Conservation (phyloP, 1,284 basidiomycete genomes). For the Microbotryum intermedium region DNA sequence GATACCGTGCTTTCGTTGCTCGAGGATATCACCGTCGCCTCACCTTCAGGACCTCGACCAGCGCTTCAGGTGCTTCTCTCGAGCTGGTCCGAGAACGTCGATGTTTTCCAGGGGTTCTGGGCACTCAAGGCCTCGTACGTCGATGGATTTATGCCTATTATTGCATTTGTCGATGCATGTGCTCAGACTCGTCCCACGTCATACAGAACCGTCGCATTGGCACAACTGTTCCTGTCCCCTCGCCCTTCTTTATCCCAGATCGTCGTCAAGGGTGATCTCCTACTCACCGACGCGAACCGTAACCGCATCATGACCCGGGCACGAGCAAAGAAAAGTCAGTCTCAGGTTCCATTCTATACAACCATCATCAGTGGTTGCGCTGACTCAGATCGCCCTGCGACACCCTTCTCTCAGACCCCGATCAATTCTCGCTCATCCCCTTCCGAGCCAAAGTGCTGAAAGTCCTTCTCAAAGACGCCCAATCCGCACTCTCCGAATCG, state of each 20-base stretch:
- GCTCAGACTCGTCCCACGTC: neutral
- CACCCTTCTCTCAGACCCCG: constrained; percentile 52
- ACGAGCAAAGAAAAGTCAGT: constrained; percentile 66
- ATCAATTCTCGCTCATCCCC: constrained; percentile 71
- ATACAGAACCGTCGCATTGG: constrained; percentile 63
- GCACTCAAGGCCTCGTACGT: constrained; percentile 60
- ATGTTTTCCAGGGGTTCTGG: constrained; percentile 92
- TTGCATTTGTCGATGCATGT: neutral
- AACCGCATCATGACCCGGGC: constrained; percentile 95
- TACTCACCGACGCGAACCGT: constrained; percentile 66
- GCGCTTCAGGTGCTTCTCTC: constrained; percentile 69
- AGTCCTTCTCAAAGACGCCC: constrained; percentile 72
- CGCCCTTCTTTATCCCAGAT: constrained; percentile 57
- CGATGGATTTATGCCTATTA: neutral
- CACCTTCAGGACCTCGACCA: constrained; percentile 47
- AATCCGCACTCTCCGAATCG: constrained; percentile 49
- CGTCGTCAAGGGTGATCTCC: constrained; percentile 83
- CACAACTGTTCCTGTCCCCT: constrained; percentile 61
- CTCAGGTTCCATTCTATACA: neutral
- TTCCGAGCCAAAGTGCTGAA: constrained; percentile 90
- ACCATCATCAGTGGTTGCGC: neutral
- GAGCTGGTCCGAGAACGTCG: constrained; percentile 88
- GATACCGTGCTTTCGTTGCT: constrained; percentile 67
- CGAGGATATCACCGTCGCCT: constrained; percentile 50
- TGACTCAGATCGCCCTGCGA: neutral